Base-by-base conservation (phyloP, 805 yeast genomes). In the Lachancea meyersii region DNA sequence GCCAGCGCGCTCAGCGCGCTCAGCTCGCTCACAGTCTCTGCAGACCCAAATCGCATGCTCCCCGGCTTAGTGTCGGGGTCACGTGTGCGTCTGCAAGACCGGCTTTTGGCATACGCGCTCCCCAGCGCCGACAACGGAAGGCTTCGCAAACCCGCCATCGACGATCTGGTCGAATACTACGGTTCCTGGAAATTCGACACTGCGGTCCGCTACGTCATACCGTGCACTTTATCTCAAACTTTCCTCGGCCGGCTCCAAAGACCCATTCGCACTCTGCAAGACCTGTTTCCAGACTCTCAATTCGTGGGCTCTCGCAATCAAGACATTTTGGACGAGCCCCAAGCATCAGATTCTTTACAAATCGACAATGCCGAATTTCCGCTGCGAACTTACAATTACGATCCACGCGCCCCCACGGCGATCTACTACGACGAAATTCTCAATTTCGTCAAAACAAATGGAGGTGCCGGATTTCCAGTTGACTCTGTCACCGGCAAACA, bases 321-420 rank as follows among this genome's bases (percentile, higher is more conserved):
- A 9, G 21, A 35, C 35, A 30, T 3, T 14, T 23, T 11, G 7
- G 26, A 23, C 26, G 26, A 7, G 14, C n/a, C 32, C 7, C 32
- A 28, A 9, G 32, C n/a, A n/a, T n/a, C n/a, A n/a, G n/a, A n/a
- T n/a, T n/a, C n/a, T n/a, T n/a, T n/a, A n/a, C n/a, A 28, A 8
- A 13, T 28, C 19, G 16, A 19, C 6, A 31, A 31, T 17, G n/a
- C 11, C 37, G 31, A 32, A 16, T 38, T 8, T 26, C 44, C 38
- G 18, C 34, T 45, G 28, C 43, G 44, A 13, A 36, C 42, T n/a
- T 45, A 45, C 32, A 38, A 36, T 24, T 40, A 41, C 45, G 48
- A 45, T 27, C 48, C 48, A 11, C 38, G 48, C n/a, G 31, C 40
- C 31, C 23, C 45, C 18, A 37, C 35, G 16, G 16, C 48, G 13